Percentiles rank a stretch among this genome's conserved stretches.
These are phyloP conservation scores for Tolypocladium guangdongense DNA, from an alignment of 2,329 filamentous ascomycete species.

Conservation along the genomic window DNA sequence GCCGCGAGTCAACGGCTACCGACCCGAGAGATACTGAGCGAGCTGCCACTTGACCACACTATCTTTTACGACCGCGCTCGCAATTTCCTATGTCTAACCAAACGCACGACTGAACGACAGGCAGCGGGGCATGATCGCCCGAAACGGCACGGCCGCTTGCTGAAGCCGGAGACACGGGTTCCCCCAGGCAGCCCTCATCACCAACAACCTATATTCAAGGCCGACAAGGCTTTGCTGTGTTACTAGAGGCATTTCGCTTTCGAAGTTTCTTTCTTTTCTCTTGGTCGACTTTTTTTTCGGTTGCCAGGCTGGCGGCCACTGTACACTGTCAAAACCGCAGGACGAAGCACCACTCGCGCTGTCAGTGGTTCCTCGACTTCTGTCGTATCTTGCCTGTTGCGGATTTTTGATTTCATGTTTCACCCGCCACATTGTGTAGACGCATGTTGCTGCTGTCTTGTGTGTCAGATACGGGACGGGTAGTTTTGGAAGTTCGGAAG, in stretches of 20 bases:
- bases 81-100: conserved; percentile 1
- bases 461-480: background rate
- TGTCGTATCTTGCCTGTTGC: background rate
- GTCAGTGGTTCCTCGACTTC: background rate
- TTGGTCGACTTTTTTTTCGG: background rate
- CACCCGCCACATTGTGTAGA: background rate
- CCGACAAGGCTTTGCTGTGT: conserved; percentile 7
- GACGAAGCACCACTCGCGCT: background rate
- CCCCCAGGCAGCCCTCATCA: background rate
- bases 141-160: background rate
- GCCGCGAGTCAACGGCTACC: conserved; percentile 35
- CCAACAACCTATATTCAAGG: background rate
- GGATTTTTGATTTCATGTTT: background rate
- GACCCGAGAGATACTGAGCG: conserved; percentile 26
- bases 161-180: background rate
- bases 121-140: background rate
- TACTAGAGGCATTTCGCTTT: conserved; percentile 5
- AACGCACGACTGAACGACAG: conserved; percentile 9
- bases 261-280: background rate
- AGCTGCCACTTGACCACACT: background rate
- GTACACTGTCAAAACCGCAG: conserved; percentile 4
- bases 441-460: background rate
- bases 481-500: background rate
- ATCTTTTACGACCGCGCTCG: background rate
- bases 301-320: conserved; percentile 1